Percentiles rank a stretch among this genome's conserved stretches.
These are phyloP conservation scores for Sonneratia alba DNA, from an alignment of 345 rosid species.

Conservation along the genomic window DNA sequence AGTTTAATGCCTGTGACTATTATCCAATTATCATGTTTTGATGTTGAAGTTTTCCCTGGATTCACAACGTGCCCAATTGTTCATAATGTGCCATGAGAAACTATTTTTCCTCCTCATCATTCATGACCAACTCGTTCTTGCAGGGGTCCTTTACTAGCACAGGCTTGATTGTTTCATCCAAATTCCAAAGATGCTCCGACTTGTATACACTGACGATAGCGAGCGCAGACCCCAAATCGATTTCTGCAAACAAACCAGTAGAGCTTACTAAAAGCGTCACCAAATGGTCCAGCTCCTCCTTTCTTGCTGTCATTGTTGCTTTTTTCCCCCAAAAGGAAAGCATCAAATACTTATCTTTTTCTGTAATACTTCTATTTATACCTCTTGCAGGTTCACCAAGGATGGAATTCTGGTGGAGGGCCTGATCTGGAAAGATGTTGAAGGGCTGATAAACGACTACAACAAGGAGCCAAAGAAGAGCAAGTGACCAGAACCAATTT, in stretches of 20 bases:
- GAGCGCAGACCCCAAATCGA: conserved; percentile 86
- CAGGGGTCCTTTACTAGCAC: conserved; percentile 95
- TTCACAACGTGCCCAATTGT: not conserved
- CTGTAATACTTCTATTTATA: not conserved
- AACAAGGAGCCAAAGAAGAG: conserved; percentile 71
- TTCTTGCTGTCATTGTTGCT: conserved; percentile 7
- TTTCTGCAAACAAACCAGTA: conserved; percentile 78
- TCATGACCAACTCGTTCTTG: conserved; percentile 3
- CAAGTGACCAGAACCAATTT: conserved; percentile 31
- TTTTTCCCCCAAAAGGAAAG: not conserved
- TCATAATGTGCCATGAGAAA: not conserved
- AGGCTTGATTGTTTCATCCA: conserved; percentile 80
- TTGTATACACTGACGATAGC: conserved; percentile 66
- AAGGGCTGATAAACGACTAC: conserved; percentile 50
- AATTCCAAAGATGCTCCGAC: conserved; percentile 89
- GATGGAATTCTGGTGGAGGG: conserved; percentile 92
- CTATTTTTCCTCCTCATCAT: not conserved
- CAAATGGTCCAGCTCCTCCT: conserved; percentile 50
- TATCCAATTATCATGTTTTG: not conserved
- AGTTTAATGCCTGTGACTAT: not conserved
- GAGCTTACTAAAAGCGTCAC: conserved; percentile 76
- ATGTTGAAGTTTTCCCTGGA: not conserved
- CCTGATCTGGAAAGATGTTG: conserved; percentile 87
- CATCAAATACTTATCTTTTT: not conserved
- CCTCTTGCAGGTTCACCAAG: conserved; percentile 65